phyloP scores from a whole-genome alignment of 2,329 filamentous ascomycete genomes.

The Talaromyces piceae region DNA sequence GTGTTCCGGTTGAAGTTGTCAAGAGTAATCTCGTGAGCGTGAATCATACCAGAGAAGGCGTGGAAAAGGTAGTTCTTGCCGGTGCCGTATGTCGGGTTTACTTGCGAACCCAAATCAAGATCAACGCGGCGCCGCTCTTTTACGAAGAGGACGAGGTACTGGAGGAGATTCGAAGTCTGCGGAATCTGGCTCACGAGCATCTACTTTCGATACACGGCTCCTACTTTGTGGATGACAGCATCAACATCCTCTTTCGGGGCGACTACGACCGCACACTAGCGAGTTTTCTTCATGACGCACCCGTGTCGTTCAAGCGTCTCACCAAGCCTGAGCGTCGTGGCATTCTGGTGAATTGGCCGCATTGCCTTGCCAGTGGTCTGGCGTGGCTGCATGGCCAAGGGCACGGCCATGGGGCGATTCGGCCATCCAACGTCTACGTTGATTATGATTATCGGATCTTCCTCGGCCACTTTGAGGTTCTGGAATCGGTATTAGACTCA shows the following conservation, averaged over 20 bases:
- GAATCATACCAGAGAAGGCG: slow-evolving; percentile 24
- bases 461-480: slow-evolving; percentile 51
- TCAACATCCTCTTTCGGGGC: slow-evolving; percentile 37
- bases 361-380: slow-evolving; percentile 48
- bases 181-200: slow-evolving; percentile 36
- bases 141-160: slow-evolving; percentile 34
- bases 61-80: slow-evolving; percentile 36
- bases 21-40: slow-evolving; percentile 13
- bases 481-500: slow-evolving; percentile 47
- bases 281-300: slow-evolving; percentile 36
- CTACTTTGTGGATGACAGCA: slow-evolving; percentile 36
- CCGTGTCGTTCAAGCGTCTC: slow-evolving; percentile 35
- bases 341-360: slow-evolving; percentile 39
- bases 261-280: slow-evolving; percentile 35
- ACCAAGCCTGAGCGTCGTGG: slow-evolving; percentile 35
- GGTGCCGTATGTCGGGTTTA: slow-evolving; percentile 27
- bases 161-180: slow-evolving; percentile 31
- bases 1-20: slow-evolving; percentile 48
- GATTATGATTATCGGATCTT: slow-evolving; percentile 50
- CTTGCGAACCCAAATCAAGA: slow-evolving; percentile 31
- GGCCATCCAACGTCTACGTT: slow-evolving; percentile 54
- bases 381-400: slow-evolving; percentile 51
- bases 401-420: slow-evolving; percentile 49
- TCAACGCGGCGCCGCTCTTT: slow-evolving; percentile 31
- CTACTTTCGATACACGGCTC: slow-evolving; percentile 38